These are phyloP conservation scores for Silene vulgaris DNA, from an alignment of 179 eudicot species.

Conservation along the genomic window DNA sequence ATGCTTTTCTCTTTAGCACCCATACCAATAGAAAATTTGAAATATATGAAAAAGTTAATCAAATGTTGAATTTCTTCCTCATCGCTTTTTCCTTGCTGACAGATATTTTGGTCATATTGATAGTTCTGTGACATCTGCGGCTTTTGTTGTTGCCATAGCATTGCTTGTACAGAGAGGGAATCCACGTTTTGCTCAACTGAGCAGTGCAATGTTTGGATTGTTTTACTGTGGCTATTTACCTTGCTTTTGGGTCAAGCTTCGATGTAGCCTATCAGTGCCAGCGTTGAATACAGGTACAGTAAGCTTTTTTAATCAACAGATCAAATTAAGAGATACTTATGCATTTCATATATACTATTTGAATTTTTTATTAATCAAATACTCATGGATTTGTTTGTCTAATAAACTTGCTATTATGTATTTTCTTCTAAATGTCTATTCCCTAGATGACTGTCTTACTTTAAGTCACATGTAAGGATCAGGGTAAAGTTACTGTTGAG, in stretches of 20 bases:
- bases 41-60: no score
- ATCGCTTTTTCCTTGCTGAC: slow-evolving; percentile 19
- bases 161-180: slow-evolving; percentile 88
- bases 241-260: slow-evolving; percentile 95
- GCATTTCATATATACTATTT: neutral
- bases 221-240: slow-evolving; percentile 97
- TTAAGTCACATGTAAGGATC: neutral
- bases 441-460: neutral
- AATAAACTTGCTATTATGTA: neutral
- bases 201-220: slow-evolving; percentile 88
- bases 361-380: neutral
- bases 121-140: slow-evolving; percentile 85
- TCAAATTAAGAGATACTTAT: slow-evolving; percentile 8
- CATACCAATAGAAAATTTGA: neutral
- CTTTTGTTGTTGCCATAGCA: slow-evolving; percentile 76
- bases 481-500: neutral
- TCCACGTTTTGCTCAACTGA: slow-evolving; percentile 96
- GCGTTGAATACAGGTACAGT: slow-evolving; percentile 72
- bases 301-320: neutral
- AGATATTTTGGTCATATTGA: slow-evolving; percentile 85
- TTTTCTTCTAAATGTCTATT: neutral
- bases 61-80: slow-evolving; percentile 1
- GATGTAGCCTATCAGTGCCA: slow-evolving; percentile 80
- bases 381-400: neutral
- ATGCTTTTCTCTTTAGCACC: neutral